Evolutionary conservation across 2,329 filamentous ascomycete genomes (phyloP).

Genomic region (Fusarium staphyleae): DNA sequence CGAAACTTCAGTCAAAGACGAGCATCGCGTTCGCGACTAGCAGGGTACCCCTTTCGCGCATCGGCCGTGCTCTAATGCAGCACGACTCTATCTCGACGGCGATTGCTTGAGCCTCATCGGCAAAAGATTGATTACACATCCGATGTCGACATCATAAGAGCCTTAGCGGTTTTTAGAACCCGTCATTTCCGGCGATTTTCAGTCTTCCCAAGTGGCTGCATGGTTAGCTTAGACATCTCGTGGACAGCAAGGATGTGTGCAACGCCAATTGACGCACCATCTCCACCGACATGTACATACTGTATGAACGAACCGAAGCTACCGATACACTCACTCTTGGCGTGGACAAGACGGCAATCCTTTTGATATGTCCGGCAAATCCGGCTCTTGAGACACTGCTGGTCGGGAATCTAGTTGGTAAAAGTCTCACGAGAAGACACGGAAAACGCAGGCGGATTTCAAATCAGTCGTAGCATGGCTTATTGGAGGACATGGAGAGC

Average conservation of each 20-base stretch:
- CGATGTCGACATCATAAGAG: background rate
- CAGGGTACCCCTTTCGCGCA: background rate
- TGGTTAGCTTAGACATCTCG: background rate
- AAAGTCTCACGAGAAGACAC: too few species aligned
- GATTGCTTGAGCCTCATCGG: background rate
- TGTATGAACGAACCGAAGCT: constrained; percentile 15
- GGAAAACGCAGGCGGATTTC: too few species aligned
- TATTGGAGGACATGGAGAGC: too few species aligned
- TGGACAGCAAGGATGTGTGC: background rate
- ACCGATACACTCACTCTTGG: constrained; percentile 17
- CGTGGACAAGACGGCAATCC: background rate
- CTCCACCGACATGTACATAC: background rate
- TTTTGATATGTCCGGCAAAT: background rate
- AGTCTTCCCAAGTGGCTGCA: background rate
- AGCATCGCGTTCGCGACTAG: constrained; percentile 1
- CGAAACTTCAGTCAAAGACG: background rate
- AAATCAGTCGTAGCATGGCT: too few species aligned
- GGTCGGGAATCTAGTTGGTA: background rate
- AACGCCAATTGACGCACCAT: too few species aligned
- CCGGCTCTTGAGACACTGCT: background rate
- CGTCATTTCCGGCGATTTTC: background rate
- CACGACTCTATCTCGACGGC: constrained; percentile 1
- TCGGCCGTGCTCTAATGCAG: background rate
- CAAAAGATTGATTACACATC: background rate
- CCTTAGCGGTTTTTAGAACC: background rate